Base-by-base conservation (phyloP, 352 stramenopile species). In the Blastocystis sp. region DNA sequence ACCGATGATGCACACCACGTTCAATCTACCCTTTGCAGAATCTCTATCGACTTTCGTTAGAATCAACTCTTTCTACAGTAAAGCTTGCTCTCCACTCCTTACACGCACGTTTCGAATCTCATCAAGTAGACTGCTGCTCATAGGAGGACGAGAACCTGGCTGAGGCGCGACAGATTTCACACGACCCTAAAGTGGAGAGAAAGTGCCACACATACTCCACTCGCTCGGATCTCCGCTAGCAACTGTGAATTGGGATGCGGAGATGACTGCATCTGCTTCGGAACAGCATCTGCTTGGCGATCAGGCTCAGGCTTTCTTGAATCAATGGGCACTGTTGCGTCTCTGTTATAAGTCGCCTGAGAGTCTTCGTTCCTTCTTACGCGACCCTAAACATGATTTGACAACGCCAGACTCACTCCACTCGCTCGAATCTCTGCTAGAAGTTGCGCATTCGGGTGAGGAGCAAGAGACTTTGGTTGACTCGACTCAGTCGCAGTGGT, bases 371-470 rank as follows among this genome's bases (percentile, higher is more conserved):
- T 34, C 29, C 29, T 34, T 56, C 39, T 37, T 37, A 79, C 20
- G 23, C 68, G 68, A 37, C 68, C 68, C 68, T 79, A 79, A 61
- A 0, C 29, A 3, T 79, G 20, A 79, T 18, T 23, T 23, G 20
- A 23, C 23, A 34, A 4, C 20, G 0, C 13, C 68, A 54, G 13
- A 26, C 41, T 23, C 34, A 79, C 68, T 56, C 68, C 68, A 43
- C 37, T 61, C 0, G 70, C 70, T 64, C 70, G 43, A 77, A 77
- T 77, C 39, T 77, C 66, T 7, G 43, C 39, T 20, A 77, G 63
- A 41, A 75, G 63, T 62, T 34, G 61, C 2, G 43, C 0, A n/a
- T 26, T 26, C n/a, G 18, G 26, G 6, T 9, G 15, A 76, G 64
- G 43, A 13, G 18, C 34, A 11, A 39, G n/a, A 55, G 64, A 8